These are phyloP conservation scores for Millerozyma acaciae DNA, from an alignment of 805 yeast genomes.

Conservation along the genomic window DNA sequence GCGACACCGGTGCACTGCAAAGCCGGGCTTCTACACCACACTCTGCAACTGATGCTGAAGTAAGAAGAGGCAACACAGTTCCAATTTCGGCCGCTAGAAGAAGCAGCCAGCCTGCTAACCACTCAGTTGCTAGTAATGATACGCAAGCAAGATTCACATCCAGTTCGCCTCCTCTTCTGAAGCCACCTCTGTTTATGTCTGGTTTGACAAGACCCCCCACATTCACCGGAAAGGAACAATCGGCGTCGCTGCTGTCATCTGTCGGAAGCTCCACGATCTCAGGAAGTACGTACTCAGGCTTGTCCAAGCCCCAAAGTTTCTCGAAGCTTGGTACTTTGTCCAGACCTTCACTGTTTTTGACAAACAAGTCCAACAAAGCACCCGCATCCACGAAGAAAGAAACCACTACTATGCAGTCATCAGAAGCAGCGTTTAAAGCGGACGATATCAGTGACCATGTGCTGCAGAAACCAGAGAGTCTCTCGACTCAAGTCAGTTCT, in stretches of 20 bases:
- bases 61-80: too few relatives aligned
- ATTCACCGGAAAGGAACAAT: conserved; percentile 10
- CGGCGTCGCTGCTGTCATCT: conserved; percentile 21
- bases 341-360: conserved; percentile 35
- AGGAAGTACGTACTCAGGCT: conserved; percentile 13
- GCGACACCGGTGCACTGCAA: too few relatives aligned
- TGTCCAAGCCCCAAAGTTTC: conserved; percentile 22
- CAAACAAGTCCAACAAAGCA: conserved; percentile 39
- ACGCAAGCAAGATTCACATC: conserved; percentile 2
- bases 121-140: too few relatives aligned
- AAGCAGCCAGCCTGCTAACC: conserved; percentile 1
- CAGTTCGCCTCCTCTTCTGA: conserved; percentile 9
- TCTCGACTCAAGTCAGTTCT: too few relatives aligned
- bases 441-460: too few relatives aligned
- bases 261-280: too few relatives aligned
- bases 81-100: too few relatives aligned
- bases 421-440: too few relatives aligned
- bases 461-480: too few relatives aligned
- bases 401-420: too few relatives aligned
- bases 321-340: conserved; percentile 30
- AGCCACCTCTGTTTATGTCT: conserved; percentile 22
- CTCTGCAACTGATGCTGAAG: too few relatives aligned
- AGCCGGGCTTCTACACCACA: conserved; percentile 2
- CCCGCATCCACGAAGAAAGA: too few relatives aligned
- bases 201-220: conserved; percentile 24